Percentiles rank a stretch among this genome's conserved stretches.
Evolutionary conservation across 2,329 filamentous ascomycete species (phyloP).

Genomic region (Aspergillus sp.): DNA sequence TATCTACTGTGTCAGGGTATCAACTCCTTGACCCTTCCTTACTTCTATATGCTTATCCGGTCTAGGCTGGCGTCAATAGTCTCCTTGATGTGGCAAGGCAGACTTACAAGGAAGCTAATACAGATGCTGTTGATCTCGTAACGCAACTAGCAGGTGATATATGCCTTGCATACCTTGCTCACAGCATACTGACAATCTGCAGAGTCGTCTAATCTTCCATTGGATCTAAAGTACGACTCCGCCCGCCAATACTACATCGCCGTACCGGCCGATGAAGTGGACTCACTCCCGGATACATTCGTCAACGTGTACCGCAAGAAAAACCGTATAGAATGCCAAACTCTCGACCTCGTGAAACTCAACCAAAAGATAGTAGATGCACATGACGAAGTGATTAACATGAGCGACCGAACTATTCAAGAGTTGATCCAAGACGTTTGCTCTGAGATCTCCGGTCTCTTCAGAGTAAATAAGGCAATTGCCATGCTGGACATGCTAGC

Average conservation of each 20-base stretch:
- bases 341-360: conserved; percentile 72
- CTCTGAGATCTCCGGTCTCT: conserved; percentile 63
- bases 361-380: conserved; percentile 72
- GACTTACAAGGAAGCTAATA: conserved; percentile 81
- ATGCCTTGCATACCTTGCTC: background rate
- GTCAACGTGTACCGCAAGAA: conserved; percentile 71
- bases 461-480: conserved; percentile 78
- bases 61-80: conserved; percentile 68
- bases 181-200: conserved; percentile 12
- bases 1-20: conserved; percentile 76
- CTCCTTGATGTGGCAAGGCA: conserved; percentile 82
- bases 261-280: conserved; percentile 56
- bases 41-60: background rate
- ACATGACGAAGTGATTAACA: conserved; percentile 72
- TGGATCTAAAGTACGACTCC: conserved; percentile 69
- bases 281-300: conserved; percentile 60
- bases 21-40: background rate
- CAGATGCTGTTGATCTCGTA: conserved; percentile 67
- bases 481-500: conserved; percentile 80
- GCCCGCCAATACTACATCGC: conserved; percentile 73
- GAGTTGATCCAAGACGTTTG: conserved; percentile 66
- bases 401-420: conserved; percentile 72
- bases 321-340: conserved; percentile 78
- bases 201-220: conserved; percentile 53
- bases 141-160: conserved; percentile 56